phyloP scores from a whole-genome alignment of 805 yeast genomes.

The Candida michaelii region DNA sequence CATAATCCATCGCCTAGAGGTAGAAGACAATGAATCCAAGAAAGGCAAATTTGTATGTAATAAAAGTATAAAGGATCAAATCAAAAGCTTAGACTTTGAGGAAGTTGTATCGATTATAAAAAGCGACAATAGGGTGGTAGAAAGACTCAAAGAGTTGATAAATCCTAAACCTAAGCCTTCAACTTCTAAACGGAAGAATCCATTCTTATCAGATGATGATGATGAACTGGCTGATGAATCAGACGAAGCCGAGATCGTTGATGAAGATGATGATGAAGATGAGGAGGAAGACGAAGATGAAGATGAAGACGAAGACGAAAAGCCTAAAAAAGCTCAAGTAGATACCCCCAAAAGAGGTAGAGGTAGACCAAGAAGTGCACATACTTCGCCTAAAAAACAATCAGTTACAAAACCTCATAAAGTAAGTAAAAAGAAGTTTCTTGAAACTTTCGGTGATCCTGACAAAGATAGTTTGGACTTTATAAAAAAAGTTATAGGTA shows the following conservation, averaged over 20 bases:
- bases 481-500: slow-evolving; percentile 5
- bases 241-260: neutral
- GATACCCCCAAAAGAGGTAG: neutral
- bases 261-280: neutral
- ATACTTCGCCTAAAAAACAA: neutral
- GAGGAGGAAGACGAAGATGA: neutral
- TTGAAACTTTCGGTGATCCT: neutral
- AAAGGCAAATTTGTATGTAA: neutral
- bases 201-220: slow-evolving; percentile 1
- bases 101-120: neutral
- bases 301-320: neutral
- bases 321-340: slow-evolving; percentile 6
- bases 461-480: slow-evolving; percentile 1
- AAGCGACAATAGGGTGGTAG: neutral
- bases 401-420: neutral
- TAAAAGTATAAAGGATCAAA: neutral
- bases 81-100: neutral
- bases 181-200: neutral
- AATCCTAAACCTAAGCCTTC: neutral
- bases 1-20: neutral
- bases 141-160: neutral
- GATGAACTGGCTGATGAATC: neutral
- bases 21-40: neutral
- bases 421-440: neutral
- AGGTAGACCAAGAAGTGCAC: neutral